Conservation (phyloP, 768 basidiomycete species). For the Lactarius evosmus region DNA sequence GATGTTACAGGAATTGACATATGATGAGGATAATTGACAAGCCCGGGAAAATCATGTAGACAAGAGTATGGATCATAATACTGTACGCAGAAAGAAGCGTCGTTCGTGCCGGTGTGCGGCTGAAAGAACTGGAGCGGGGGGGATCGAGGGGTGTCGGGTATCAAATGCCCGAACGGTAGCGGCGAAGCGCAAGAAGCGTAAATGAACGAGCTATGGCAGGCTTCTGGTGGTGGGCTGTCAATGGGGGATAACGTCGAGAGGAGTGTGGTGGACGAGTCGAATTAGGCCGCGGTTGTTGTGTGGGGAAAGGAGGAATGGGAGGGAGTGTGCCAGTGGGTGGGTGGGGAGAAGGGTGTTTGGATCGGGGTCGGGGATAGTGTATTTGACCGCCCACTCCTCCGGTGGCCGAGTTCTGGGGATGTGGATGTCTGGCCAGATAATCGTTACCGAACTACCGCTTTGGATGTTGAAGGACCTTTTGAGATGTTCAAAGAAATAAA, state of each 20-base stretch:
- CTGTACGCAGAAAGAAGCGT: neutral
- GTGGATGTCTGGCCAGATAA: neutral
- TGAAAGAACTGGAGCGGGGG: neutral
- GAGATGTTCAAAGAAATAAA: neutral
- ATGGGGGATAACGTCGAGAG: too few species aligned
- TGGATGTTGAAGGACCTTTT: neutral
- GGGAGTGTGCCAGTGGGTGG: too few species aligned
- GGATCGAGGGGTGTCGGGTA: conserved; percentile 4
- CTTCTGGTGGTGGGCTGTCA: too few species aligned
- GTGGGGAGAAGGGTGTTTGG: neutral
- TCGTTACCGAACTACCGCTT: neutral
- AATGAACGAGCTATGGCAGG: neutral
- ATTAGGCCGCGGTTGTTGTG: too few species aligned
- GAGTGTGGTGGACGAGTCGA: too few species aligned
- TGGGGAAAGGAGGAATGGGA: too few species aligned
- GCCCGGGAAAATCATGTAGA: neutral
- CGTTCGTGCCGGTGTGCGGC: neutral
- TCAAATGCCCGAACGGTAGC: neutral
- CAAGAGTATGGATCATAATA: neutral
- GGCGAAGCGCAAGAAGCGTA: neutral
- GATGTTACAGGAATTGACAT: neutral
- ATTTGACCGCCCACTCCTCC: too few species aligned
- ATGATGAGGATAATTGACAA: neutral
- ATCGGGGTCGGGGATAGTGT: neutral
- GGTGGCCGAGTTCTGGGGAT: neutral